Percentiles rank a stretch among this genome's conserved stretches.
These are phyloP conservation scores for Pseudocercospora pini-densiflorae DNA, from an alignment of 2,329 filamentous ascomycete genomes.

Conservation along the genomic window DNA sequence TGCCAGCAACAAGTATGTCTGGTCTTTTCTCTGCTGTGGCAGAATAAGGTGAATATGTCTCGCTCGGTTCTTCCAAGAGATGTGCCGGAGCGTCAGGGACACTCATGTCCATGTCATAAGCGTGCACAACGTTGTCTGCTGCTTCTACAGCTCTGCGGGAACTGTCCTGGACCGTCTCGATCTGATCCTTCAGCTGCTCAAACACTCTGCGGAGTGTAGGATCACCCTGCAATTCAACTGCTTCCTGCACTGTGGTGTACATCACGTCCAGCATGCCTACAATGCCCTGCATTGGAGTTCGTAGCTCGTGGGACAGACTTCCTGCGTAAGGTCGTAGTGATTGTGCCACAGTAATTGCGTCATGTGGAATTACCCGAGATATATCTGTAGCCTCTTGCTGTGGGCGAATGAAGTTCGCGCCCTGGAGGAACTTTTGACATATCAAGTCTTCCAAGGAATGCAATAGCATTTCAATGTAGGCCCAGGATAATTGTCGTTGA, in stretches of 20 bases:
- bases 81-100: conserved; percentile 65
- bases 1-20: conserved; percentile 50
- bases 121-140: conserved; percentile 75
- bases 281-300: conserved; percentile 76
- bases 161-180: conserved; percentile 74
- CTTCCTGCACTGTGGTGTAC: conserved; percentile 72
- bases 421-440: conserved; percentile 60
- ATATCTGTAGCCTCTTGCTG: conserved; percentile 33
- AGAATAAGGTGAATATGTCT: conserved; percentile 33
- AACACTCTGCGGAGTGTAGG: conserved; percentile 60
- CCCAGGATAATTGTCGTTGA: conserved; percentile 64
- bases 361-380: conserved; percentile 57
- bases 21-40: conserved; percentile 42
- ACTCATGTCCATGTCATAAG: conserved; percentile 76
- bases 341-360: conserved; percentile 63
- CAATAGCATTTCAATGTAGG: conserved; percentile 68
- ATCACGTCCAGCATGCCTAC: conserved; percentile 78
- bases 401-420: conserved; percentile 51
- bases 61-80: conserved; percentile 33
- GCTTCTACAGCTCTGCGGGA: conserved; percentile 73
- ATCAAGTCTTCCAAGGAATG: conserved; percentile 72
- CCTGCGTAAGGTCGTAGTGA: conserved; percentile 74
- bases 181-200: conserved; percentile 67
- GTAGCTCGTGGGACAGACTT: conserved; percentile 71
- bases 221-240: conserved; percentile 60